These are phyloP conservation scores for Peribolospora kevripleyi DNA, from an alignment of 768 basidiomycete genomes.

Conservation along the genomic window DNA sequence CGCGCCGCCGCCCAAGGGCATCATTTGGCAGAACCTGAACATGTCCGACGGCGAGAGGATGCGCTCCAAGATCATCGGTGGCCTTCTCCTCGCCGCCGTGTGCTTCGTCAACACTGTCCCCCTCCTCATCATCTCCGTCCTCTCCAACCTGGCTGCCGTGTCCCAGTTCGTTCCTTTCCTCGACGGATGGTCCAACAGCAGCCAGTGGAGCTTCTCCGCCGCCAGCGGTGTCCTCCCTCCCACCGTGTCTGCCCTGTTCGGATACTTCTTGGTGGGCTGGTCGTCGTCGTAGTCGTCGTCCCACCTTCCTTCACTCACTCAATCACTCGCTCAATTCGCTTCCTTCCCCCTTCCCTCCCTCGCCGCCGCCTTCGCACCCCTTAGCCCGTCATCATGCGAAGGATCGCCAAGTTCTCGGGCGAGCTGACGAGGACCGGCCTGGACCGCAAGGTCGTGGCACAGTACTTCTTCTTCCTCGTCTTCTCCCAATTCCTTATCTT, in stretches of 20 bases:
- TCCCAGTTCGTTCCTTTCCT: constrained; percentile 47
- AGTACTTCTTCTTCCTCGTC: constrained; percentile 82
- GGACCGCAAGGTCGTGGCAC: constrained; percentile 72
- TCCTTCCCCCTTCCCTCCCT: too few species aligned
- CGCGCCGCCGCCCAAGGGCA: constrained; percentile 68
- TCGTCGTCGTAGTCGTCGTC: too few species aligned
- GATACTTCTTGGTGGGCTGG: constrained; percentile 23
- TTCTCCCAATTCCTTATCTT: constrained; percentile 86
- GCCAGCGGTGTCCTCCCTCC: constrained; percentile 81
- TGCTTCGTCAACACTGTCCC: constrained; percentile 93
- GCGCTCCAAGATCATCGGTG: constrained; percentile 49
- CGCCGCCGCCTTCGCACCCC: too few species aligned
- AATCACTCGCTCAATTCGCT: too few species aligned
- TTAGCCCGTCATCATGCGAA: constrained; percentile 62
- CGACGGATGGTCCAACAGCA: constrained; percentile 38
- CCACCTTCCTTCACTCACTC: too few species aligned
- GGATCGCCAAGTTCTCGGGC: constrained; percentile 21
- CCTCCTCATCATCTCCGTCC: constrained; percentile 60
- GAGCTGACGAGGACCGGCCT: background rate
- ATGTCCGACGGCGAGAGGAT: constrained; percentile 40
- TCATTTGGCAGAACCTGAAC: constrained; percentile 78
- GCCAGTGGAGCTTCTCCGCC: constrained; percentile 46
- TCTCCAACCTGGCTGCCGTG: constrained; percentile 53
- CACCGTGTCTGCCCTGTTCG: constrained; percentile 61
- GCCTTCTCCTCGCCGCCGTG: constrained; percentile 45